These are phyloP conservation scores for Pythium periplocum DNA, from an alignment of 352 stramenopile species.

Conservation along the genomic window DNA sequence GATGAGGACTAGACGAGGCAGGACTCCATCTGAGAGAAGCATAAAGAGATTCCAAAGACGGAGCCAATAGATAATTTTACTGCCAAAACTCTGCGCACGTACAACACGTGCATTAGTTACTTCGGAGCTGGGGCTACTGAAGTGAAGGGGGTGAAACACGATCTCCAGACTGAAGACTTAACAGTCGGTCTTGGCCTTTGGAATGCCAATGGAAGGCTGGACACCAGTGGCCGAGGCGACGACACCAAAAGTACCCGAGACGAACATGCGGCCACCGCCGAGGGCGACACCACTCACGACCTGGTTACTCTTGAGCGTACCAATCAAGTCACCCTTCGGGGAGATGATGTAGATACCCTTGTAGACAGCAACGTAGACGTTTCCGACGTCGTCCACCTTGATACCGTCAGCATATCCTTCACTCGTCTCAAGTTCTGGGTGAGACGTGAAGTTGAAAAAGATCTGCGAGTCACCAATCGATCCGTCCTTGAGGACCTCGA, in stretches of 20 bases:
- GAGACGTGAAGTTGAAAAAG: slow-evolving; percentile 77
- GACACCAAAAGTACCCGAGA: slow-evolving; percentile 61
- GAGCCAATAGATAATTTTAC: too few relatives aligned
- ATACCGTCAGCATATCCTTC: slow-evolving; percentile 64
- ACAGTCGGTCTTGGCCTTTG: slow-evolving; percentile 14
- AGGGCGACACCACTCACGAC: slow-evolving; percentile 54
- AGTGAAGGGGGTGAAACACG: too few relatives aligned
- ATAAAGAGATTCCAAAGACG: too few relatives aligned
- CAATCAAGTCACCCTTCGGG: slow-evolving; percentile 41
- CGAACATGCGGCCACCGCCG: slow-evolving; percentile 68
- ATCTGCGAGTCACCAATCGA: slow-evolving; percentile 39
- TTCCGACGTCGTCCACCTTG: slow-evolving; percentile 67
- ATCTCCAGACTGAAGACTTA: too few relatives aligned
- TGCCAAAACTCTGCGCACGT: too few relatives aligned
- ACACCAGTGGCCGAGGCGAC: slow-evolving; percentile 37
- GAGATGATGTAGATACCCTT: slow-evolving; percentile 76
- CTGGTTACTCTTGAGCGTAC: slow-evolving; percentile 48
- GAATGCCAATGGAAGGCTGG: slow-evolving; percentile 3
- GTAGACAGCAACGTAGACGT: slow-evolving; percentile 70
- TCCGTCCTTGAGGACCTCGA: slow-evolving; percentile 47
- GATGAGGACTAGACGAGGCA: too few relatives aligned
- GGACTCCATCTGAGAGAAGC: too few relatives aligned
- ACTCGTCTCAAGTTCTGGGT: slow-evolving; percentile 53
- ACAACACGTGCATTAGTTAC: too few relatives aligned
- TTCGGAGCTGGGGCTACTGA: too few relatives aligned